Percentiles rank a stretch among this genome's conserved stretches.
phyloP scores from a whole-genome alignment of 1,284 basidiomycete genomes.

The Thelephora terrestris region DNA sequence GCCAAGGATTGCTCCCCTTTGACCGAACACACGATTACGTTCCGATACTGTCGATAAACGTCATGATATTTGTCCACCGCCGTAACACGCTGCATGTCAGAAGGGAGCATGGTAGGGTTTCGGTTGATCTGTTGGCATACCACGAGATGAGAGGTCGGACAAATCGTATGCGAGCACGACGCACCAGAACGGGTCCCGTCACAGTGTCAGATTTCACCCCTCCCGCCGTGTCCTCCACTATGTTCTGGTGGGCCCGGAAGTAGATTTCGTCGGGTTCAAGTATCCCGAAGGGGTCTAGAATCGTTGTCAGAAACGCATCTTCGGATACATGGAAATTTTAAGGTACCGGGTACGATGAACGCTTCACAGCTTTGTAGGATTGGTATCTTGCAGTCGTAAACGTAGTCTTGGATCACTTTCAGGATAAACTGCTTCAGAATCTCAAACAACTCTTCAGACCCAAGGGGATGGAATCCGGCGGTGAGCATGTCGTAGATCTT shows the following conservation, averaged over 20 bases:
- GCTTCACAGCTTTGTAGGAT: slow-evolving; percentile 42
- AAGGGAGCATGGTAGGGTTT: slow-evolving; percentile 20
- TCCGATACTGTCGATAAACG: slow-evolving; percentile 8
- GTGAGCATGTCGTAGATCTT: slow-evolving; percentile 43
- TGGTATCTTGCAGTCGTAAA: slow-evolving; percentile 48
- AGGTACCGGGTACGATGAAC: slow-evolving; percentile 53
- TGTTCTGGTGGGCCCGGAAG: slow-evolving; percentile 16
- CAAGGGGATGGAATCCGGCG: slow-evolving; percentile 47
- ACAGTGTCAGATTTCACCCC: slow-evolving; percentile 13
- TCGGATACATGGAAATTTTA: slow-evolving; percentile 2
- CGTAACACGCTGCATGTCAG: slow-evolving; percentile 21
- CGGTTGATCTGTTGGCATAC: slow-evolving; percentile 17
- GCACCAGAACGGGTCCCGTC: slow-evolving; percentile 19
- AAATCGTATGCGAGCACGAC: neutral
- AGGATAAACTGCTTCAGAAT: slow-evolving; percentile 40
- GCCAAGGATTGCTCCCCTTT: slow-evolving; percentile 18
- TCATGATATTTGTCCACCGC: slow-evolving; percentile 13
- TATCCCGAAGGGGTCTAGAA: slow-evolving; percentile 18
- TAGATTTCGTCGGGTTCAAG: slow-evolving; percentile 20
- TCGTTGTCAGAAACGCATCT: neutral
- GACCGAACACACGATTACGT: slow-evolving; percentile 21
- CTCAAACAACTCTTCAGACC: slow-evolving; percentile 27
- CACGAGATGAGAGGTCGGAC: neutral
- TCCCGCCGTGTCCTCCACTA: slow-evolving; percentile 12
- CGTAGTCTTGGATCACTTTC: slow-evolving; percentile 31